phyloP scores from a whole-genome alignment of 768 basidiomycete genomes.

The Neoboletus magnificus region DNA sequence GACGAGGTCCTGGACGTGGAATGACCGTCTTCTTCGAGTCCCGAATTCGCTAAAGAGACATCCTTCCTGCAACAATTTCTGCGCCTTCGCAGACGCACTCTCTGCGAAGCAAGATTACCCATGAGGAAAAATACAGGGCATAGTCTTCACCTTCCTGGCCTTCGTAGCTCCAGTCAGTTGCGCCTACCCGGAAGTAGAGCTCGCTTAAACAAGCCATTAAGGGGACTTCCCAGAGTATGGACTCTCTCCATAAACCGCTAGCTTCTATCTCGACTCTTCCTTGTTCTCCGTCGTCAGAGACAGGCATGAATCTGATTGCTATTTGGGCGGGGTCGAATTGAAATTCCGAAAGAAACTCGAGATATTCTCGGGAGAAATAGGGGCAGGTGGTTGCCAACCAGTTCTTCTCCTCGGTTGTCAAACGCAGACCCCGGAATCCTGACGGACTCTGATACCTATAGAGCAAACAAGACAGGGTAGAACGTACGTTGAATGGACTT shows the following conservation, averaged over 20 bases:
- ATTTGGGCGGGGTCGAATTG: constrained; percentile 70
- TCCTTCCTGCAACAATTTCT: constrained; percentile 55
- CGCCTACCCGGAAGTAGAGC: constrained; percentile 73
- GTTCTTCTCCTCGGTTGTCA: constrained; percentile 57
- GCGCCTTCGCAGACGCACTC: constrained; percentile 69
- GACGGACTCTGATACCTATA: constrained; percentile 17
- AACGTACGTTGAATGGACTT: constrained; percentile 59
- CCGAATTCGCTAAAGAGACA: constrained; percentile 85
- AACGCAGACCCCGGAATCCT: constrained; percentile 67
- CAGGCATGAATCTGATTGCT: constrained; percentile 58
- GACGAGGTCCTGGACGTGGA: constrained; percentile 72
- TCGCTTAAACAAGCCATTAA: constrained; percentile 92
- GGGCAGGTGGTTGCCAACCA: constrained; percentile 73
- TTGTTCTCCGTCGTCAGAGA: constrained; percentile 42
- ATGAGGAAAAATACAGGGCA: not conserved
- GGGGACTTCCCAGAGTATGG: constrained; percentile 95
- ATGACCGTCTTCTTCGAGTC: constrained; percentile 76
- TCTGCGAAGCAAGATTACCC: constrained; percentile 41
- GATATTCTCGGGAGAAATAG: constrained; percentile 67
- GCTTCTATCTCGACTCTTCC: constrained; percentile 75
- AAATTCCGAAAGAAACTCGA: constrained; percentile 69
- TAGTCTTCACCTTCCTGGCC: constrained; percentile 65
- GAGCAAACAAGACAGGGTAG: constrained; percentile 13
- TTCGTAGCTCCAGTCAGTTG: constrained; percentile 82
- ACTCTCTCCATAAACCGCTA: constrained; percentile 71